A percentile compares a stretch with the other conserved stretches of the same genome.
Evolutionary conservation across 2,329 filamentous ascomycete species (phyloP).

Genomic region (Epichloe aotearoae): DNA sequence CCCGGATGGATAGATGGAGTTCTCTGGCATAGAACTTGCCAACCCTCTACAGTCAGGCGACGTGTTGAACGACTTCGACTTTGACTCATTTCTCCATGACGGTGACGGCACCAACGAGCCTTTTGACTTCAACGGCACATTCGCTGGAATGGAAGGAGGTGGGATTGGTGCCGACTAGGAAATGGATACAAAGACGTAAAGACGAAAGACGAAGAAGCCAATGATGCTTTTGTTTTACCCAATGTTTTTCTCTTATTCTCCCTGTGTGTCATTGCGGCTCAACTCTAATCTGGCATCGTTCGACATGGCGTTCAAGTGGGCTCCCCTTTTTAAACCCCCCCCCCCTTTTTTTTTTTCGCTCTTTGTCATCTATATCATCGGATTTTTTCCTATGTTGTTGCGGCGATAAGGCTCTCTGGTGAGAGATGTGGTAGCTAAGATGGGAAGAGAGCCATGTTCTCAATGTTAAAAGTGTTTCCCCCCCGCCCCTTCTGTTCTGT

Average conservation of each 20-base stretch:
- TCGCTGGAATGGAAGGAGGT: constrained; percentile 39
- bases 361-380: constrained; percentile 21
- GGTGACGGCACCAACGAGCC: constrained; percentile 28
- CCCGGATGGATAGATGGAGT: constrained; percentile 25
- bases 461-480: constrained; percentile 5
- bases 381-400: constrained; percentile 13
- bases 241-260: constrained; percentile 13
- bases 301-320: constrained; percentile 25
- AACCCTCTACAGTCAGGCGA: constrained; percentile 40
- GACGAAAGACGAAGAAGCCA: constrained; percentile 1
- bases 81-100: constrained; percentile 54
- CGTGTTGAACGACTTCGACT: constrained; percentile 53
- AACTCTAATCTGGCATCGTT: constrained; percentile 27
- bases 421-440: constrained; percentile 14
- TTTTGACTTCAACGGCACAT: constrained; percentile 42
- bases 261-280: constrained; percentile 14
- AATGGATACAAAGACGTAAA: background rate
- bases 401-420: constrained; percentile 22
- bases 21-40: constrained; percentile 38
- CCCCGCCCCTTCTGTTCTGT: background rate
- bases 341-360: constrained; percentile 2
- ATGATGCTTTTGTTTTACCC: background rate
- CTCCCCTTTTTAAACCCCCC: background rate
- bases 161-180: constrained; percentile 46
- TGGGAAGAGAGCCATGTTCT: constrained; percentile 16